phyloP scores from a whole-genome alignment of 1,284 basidiomycete species.

The Ganoderma leucocontextum region DNA sequence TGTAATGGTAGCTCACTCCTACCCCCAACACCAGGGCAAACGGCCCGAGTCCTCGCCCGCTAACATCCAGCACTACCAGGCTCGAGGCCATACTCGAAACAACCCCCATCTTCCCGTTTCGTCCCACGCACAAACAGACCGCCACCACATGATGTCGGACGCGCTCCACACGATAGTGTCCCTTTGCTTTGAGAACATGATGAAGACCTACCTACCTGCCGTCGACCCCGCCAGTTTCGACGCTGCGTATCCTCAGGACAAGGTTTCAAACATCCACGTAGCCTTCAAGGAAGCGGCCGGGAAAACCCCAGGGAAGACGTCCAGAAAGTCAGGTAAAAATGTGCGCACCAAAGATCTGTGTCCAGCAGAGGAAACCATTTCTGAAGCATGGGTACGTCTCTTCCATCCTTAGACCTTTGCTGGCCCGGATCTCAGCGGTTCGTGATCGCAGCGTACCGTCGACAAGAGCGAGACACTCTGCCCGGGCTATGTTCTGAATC shows the following conservation, averaged over 20 bases:
- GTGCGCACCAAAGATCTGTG: no score
- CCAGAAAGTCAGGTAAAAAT: no score
- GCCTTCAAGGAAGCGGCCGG: no score
- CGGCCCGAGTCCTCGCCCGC: neutral
- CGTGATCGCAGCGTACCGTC: neutral
- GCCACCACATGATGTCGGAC: neutral
- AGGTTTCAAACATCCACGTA: neutral
- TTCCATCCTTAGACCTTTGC: neutral
- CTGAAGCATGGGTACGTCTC: constrained; percentile 1
- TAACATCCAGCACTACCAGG: neutral
- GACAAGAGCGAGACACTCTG: neutral
- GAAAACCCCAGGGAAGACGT: neutral
- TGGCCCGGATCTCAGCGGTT: no score
- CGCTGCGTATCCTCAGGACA: neutral
- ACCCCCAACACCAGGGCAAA: neutral
- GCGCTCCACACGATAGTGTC: neutral
- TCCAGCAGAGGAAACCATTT: neutral
- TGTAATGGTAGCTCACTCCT: neutral
- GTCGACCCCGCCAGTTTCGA: neutral
- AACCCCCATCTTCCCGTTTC: neutral
- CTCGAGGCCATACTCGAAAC: neutral
- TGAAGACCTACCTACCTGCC: neutral
- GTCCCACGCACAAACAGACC: neutral
- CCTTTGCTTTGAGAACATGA: neutral
- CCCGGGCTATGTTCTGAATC: neutral